phyloP scores from a whole-genome alignment of 2,329 filamentous ascomycete genomes.

The Colletotrichum camelliae region DNA sequence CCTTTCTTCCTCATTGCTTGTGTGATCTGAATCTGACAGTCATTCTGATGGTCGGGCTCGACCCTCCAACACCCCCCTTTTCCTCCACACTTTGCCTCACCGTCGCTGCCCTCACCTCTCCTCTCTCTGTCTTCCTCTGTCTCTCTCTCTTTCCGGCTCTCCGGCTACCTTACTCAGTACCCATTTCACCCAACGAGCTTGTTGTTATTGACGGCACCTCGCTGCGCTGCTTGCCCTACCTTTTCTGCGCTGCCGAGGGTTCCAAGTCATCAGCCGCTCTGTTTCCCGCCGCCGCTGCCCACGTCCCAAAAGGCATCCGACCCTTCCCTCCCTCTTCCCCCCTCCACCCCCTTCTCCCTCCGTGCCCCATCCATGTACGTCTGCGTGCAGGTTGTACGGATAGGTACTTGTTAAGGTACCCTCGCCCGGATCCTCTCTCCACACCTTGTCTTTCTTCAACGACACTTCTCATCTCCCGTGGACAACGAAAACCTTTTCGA shows the following conservation, averaged over 20 bases:
- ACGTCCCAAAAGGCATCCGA: background rate
- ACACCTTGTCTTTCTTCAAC: constrained; percentile 24
- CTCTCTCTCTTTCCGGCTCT: background rate
- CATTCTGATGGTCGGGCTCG: background rate
- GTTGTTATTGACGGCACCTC: background rate
- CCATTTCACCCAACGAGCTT: background rate
- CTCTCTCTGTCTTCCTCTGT: background rate
- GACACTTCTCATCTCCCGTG: constrained; percentile 13
- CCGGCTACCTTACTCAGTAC: background rate
- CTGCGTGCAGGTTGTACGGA: constrained; percentile 3
- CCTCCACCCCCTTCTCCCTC: background rate
- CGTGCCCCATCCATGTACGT: constrained; percentile 17
- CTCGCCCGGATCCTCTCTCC: constrained; percentile 21
- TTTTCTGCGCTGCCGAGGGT: background rate
- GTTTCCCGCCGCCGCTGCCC: background rate
- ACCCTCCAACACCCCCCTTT: background rate
- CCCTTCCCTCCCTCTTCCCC: background rate
- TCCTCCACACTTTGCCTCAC: background rate
- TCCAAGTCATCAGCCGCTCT: constrained; percentile 17
- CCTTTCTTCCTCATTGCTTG: background rate
- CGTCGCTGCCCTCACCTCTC: background rate
- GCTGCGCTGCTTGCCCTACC: background rate
- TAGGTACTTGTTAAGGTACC: constrained; percentile 22
- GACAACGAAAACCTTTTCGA: constrained; percentile 22
- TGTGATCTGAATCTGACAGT: background rate